phyloP scores from a whole-genome alignment of 2,329 filamentous ascomycete species.

The Sphaerulina populicola region DNA sequence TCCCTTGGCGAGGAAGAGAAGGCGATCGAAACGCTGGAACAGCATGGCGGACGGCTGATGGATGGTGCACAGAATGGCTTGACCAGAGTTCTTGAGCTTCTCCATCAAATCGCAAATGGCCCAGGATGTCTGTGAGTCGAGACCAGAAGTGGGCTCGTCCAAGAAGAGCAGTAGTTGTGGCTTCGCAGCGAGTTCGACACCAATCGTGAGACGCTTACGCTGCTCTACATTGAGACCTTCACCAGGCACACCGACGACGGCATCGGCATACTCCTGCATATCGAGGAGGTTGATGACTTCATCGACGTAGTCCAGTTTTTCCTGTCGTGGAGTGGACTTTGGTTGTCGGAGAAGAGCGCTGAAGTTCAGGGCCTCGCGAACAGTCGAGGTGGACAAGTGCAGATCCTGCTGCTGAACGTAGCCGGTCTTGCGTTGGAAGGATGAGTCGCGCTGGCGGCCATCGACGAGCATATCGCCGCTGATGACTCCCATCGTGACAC shows the following conservation, averaged over 20 bases:
- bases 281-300: slow-evolving; percentile 85
- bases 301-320: slow-evolving; percentile 81
- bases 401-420: slow-evolving; percentile 92
- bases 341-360: slow-evolving; percentile 80
- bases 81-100: slow-evolving; percentile 79
- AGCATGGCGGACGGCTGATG: slow-evolving; percentile 95
- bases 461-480: slow-evolving; percentile 81
- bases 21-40: slow-evolving; percentile 80
- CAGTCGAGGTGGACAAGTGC: slow-evolving; percentile 73
- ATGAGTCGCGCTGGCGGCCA: slow-evolving; percentile 62
- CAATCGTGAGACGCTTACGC: slow-evolving; percentile 75
- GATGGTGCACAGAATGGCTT: slow-evolving; percentile 93
- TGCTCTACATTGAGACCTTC: slow-evolving; percentile 69
- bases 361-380: slow-evolving; percentile 80
- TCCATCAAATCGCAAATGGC: slow-evolving; percentile 80
- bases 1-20: slow-evolving; percentile 68
- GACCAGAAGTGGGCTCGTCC: slow-evolving; percentile 88
- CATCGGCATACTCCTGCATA: slow-evolving; percentile 84
- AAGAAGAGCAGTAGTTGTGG: slow-evolving; percentile 83
- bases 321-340: slow-evolving; percentile 57
- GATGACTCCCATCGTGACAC: slow-evolving; percentile 82
- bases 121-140: slow-evolving; percentile 90
- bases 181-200: slow-evolving; percentile 91
- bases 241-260: slow-evolving; percentile 80
- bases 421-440: slow-evolving; percentile 85